Base-by-base conservation (phyloP, 176 grass and related monocot genomes). In the Saccharum spontaneum region DNA sequence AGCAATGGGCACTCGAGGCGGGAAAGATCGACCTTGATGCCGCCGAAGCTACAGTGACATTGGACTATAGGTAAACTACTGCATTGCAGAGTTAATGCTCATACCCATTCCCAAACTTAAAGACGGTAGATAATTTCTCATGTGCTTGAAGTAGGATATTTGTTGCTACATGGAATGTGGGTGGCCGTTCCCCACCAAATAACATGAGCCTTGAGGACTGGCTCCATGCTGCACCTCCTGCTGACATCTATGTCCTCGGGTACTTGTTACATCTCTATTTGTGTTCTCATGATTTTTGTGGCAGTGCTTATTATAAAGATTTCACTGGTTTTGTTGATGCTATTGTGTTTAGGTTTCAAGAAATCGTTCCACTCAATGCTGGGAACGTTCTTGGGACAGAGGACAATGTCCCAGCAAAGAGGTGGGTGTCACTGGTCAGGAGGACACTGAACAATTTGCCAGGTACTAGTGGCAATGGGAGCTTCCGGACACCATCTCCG, bases 361-460 rank as follows among this genome's bases (percentile, higher is more conserved):
- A 99, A 81, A 99, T 99, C 40, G 97, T 99, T 18, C 97, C 97
- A 23, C 73, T 99, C 46, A 99, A 97, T 84, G 94, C 94, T 0
- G 97, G 97, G 10, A 99, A 99, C 41, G 97, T 99, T 89, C 91
- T 99, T 66, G 97, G 97, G 67, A 89, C 97, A 78, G 97, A 99
- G 89, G 97, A 99, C 72, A 99, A 94, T 82, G 97, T 92, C 17
- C 97, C 97, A 23, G 97, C 94, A 18, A 96, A 86, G 85, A 97
- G 90, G 85, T 99, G 97, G 97, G 94, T 99, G 22, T 88, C 94
- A 33, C 84, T 99, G 59, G 88, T 99, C 14, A 88, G 94, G 66
- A 87, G 89, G 76, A 99, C 97, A 41, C 82, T 99, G 48, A 99
- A 99, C 79, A 94, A 91, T 84, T 81, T 94, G 48, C 90, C 91